These are phyloP conservation scores for Phoenix roebelenii DNA, from an alignment of 176 grass and related monocot genomes.

Conservation along the genomic window DNA sequence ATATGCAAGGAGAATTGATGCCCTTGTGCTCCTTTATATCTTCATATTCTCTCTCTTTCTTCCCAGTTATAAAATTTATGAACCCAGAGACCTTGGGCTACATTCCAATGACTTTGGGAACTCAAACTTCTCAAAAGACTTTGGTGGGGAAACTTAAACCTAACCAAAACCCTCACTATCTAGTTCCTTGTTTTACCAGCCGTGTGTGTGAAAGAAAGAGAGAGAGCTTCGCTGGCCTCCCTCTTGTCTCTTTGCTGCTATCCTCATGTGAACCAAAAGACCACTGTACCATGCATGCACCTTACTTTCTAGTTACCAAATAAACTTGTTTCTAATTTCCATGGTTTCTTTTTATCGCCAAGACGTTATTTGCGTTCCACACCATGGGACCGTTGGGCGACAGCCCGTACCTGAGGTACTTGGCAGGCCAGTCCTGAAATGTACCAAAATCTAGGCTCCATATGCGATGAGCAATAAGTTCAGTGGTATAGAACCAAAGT, in stretches of 20 bases:
- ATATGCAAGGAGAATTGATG: no score
- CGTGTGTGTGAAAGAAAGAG: no score
- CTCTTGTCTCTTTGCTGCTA: background rate
- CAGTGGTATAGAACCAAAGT: background rate
- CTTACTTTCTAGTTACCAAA: background rate
- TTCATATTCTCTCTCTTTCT: no score
- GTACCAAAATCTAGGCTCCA: background rate
- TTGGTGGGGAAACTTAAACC: constrained; percentile 21
- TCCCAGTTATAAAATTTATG: background rate
- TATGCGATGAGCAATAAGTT: background rate
- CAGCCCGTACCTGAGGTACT: no score
- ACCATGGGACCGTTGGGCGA: no score
- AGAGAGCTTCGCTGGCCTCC: no score
- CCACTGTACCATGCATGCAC: no score
- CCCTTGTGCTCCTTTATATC: no score
- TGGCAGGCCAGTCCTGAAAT: no score
- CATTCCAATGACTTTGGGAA: constrained; percentile 26
- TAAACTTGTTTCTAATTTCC: background rate
- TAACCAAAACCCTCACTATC: background rate
- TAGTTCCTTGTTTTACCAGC: background rate
- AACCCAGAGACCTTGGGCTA: background rate
- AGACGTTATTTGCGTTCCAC: background rate
- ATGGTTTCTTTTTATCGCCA: background rate
- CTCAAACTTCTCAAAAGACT: background rate
- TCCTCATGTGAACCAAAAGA: background rate